These are phyloP conservation scores for Gossypioides kirkii DNA, from an alignment of 345 rosid species.

Conservation along the genomic window DNA sequence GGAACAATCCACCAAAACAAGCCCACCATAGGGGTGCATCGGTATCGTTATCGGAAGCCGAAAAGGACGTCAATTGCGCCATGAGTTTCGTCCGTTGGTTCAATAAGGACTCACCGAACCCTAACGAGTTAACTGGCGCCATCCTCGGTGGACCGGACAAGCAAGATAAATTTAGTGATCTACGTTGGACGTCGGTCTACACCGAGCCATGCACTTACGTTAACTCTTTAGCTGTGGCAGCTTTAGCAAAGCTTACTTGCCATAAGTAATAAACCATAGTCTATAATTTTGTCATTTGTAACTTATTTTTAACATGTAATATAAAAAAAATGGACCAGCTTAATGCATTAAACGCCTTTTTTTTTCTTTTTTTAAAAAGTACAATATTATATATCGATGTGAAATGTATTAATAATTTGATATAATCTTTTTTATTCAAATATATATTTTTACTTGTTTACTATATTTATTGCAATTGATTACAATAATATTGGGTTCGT, in stretches of 20 bases:
- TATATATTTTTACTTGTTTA: too few relatives aligned
- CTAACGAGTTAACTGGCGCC: slow-evolving; percentile 81
- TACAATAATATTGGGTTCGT: neutral
- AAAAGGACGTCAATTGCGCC: slow-evolving; percentile 35
- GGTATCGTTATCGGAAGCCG: slow-evolving; percentile 27
- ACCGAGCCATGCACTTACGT: slow-evolving; percentile 95
- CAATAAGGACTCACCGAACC: slow-evolving; percentile 42
- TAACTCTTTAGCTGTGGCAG: slow-evolving; percentile 64
- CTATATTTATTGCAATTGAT: neutral
- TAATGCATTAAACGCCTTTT: neutral
- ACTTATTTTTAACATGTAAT: neutral
- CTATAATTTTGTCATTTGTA: neutral
- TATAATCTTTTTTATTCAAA: too few relatives aligned
- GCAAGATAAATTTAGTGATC: slow-evolving; percentile 55
- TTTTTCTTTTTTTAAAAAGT: too few relatives aligned
- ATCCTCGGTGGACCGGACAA: slow-evolving; percentile 87
- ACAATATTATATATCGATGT: too few relatives aligned
- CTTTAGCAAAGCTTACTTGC: slow-evolving; percentile 68
- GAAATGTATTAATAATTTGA: too few relatives aligned
- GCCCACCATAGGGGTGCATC: slow-evolving; percentile 93
- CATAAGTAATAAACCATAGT: neutral
- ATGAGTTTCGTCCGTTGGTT: slow-evolving; percentile 61
- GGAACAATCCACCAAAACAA: slow-evolving; percentile 65
- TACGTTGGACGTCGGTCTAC: slow-evolving; percentile 48
- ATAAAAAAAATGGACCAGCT: neutral